phyloP scores from a whole-genome alignment of 768 basidiomycete species.

The Pilatotrama ljubarskyi region DNA sequence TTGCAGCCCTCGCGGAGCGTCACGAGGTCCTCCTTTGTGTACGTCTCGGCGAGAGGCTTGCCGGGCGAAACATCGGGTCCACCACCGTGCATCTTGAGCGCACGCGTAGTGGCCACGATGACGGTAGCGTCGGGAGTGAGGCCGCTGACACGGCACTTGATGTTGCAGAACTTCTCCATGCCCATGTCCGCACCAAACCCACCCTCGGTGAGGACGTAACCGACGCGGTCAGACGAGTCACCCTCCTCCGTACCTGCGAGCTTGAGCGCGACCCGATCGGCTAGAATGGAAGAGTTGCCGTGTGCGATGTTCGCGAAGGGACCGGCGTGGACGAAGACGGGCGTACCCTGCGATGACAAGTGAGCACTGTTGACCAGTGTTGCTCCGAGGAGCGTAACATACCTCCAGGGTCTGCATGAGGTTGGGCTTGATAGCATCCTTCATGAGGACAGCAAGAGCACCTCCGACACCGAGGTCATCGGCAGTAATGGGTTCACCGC shows the following conservation, averaged over 20 bases:
- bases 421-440: conserved; percentile 99
- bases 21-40: conserved; percentile 90
- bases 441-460: conserved; percentile 95
- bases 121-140: conserved; percentile 92
- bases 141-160: conserved; percentile 95
- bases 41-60: conserved; percentile 89
- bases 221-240: conserved; percentile 75
- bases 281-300: conserved; percentile 97
- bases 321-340: conserved; percentile 98
- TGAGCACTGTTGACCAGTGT: not conserved
- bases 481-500: conserved; percentile 89
- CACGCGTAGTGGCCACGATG: conserved; percentile 96
- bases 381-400: conserved; percentile 8
- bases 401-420: conserved; percentile 96
- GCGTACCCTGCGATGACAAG: conserved; percentile 67
- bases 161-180: conserved; percentile 99
- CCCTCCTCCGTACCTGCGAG: conserved; percentile 94
- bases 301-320: conserved; percentile 99
- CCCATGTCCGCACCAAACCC: conserved; percentile 99
- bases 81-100: conserved; percentile 99
- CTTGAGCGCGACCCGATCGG: conserved; percentile 96
- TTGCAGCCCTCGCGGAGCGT: conserved; percentile 89
- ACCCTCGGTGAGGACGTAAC: conserved; percentile 97
- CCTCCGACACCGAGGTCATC: conserved; percentile 96
- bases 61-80: conserved; percentile 96